phyloP scores from a whole-genome alignment of 2,329 filamentous ascomycete species.

The Aspergillus thermomutatus region DNA sequence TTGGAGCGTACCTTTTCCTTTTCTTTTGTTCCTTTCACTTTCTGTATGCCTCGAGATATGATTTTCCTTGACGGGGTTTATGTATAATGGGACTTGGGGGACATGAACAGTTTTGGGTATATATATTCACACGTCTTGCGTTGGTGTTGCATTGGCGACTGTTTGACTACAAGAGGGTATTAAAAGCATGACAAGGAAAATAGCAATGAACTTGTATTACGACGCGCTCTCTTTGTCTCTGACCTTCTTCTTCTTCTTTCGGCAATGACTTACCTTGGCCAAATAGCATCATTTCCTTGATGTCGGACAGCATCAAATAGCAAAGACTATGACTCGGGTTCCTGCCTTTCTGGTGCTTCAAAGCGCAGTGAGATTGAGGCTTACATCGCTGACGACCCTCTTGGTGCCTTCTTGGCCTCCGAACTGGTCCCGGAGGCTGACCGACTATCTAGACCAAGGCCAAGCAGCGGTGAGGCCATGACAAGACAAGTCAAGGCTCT shows the following conservation, averaged over 20 bases:
- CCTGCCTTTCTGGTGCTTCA: neutral
- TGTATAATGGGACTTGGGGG: neutral
- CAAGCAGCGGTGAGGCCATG: neutral
- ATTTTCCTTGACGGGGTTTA: neutral
- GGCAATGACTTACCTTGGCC: neutral
- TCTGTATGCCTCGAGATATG: neutral
- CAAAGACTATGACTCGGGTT: neutral
- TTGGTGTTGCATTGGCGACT: slow-evolving; percentile 1
- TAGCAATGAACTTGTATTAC: slow-evolving; percentile 2
- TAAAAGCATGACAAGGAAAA: slow-evolving; percentile 8
- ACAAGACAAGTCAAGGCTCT: neutral
- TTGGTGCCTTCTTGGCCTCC: neutral
- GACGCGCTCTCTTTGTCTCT: neutral
- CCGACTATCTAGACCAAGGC: neutral
- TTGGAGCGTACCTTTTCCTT: neutral
- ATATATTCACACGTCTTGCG: neutral
- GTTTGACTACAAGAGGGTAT: slow-evolving; percentile 4
- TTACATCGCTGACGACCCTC: neutral
- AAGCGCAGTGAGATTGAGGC: neutral
- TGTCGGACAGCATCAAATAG: neutral
- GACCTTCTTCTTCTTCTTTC: neutral
- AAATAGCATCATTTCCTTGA: neutral
- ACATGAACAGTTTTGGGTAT: neutral
- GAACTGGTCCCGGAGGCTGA: neutral
- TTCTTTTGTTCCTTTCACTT: neutral